Conservation (phyloP, 345 rosid species). For the Turritis glabra region DNA sequence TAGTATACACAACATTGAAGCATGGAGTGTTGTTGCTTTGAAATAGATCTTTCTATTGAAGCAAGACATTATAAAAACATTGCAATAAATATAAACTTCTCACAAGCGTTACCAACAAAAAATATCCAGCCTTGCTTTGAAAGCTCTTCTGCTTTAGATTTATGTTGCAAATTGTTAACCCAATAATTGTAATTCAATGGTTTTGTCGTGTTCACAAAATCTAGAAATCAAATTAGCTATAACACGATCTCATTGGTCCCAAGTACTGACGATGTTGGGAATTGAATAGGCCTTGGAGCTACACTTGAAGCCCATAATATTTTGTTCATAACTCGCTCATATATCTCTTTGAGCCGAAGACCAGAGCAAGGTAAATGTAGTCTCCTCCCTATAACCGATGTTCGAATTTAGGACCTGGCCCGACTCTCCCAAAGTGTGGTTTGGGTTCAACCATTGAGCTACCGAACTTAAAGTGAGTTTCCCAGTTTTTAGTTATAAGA, state of each 20-base stretch:
- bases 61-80: conserved; percentile 22
- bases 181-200: not conserved
- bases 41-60: conserved; percentile 10
- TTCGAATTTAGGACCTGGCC: not conserved
- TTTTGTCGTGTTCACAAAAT: conserved; percentile 7
- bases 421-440: too few relatives aligned
- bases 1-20: conserved; percentile 27
- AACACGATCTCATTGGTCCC: not conserved
- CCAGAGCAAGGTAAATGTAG: too few relatives aligned
- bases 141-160: conserved; percentile 16
- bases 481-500: too few relatives aligned
- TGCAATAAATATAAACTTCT: conserved; percentile 21
- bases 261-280: not conserved
- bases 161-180: conserved; percentile 2
- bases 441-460: too few relatives aligned
- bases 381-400: not conserved
- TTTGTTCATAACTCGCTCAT: too few relatives aligned
- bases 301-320: too few relatives aligned
- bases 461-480: too few relatives aligned
- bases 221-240: not conserved
- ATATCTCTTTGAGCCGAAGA: not conserved
- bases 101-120: too few relatives aligned
- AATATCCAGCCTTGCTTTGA: conserved; percentile 27
- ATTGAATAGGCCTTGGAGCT: not conserved
- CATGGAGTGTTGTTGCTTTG: conserved; percentile 23